Percentiles rank a stretch among this genome's conserved stretches.
These are phyloP conservation scores for Naganishia albida DNA, from an alignment of 1,284 basidiomycete species.

Conservation along the genomic window DNA sequence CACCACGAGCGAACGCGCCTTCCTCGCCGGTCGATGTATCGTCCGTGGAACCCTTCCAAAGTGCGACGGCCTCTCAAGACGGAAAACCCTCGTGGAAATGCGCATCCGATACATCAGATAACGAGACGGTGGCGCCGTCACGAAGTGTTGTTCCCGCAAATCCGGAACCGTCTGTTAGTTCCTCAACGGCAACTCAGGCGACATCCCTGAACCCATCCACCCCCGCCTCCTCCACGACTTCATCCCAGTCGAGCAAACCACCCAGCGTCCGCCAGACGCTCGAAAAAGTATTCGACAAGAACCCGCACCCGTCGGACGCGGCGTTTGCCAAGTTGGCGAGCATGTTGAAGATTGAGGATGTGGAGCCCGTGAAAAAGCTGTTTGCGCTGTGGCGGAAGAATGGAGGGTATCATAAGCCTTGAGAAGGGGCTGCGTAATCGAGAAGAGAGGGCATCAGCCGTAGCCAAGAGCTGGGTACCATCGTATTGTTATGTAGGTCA, in stretches of 20 bases:
- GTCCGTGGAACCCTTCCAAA: background rate
- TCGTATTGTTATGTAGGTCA: background rate
- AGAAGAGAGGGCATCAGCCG: background rate
- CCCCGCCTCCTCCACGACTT: background rate
- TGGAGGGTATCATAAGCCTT: conserved; percentile 1
- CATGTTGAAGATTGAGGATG: conserved; percentile 16
- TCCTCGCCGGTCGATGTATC: background rate
- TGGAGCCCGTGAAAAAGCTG: conserved; percentile 22
- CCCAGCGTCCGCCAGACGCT: conserved; percentile 13
- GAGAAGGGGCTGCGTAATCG: no score
- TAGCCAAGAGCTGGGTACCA: background rate
- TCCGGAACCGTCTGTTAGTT: no score
- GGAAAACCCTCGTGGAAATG: background rate
- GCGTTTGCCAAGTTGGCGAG: conserved; percentile 10
- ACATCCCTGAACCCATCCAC: background rate
- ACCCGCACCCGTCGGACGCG: conserved; percentile 16
- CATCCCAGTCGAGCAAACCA: background rate
- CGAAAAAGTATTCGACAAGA: conserved; percentile 22
- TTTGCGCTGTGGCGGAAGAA: conserved; percentile 22
- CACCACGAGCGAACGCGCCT: background rate
- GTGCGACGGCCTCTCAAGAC: background rate
- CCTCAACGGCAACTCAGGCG: no score
- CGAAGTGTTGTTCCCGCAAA: no score
- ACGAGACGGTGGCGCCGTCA: no score
- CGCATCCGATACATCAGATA: background rate